Conservation (phyloP, 2,329 filamentous ascomycete species). For the Bipolaris sorokiniana region DNA sequence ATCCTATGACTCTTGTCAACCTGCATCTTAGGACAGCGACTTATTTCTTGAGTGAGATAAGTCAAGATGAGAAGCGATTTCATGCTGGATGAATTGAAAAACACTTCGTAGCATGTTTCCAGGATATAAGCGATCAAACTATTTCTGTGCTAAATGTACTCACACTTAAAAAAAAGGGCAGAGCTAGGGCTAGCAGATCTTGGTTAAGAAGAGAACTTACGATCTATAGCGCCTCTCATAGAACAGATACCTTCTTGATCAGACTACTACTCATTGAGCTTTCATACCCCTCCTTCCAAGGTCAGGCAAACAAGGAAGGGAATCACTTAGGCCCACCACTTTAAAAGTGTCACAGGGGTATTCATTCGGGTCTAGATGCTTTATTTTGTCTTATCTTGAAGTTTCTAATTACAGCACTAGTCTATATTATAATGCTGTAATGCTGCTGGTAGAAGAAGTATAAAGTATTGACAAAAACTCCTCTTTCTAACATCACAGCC, state of each 20-base stretch:
- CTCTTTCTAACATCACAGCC: background rate
- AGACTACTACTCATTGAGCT: background rate
- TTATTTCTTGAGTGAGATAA: no score
- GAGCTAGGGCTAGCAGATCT: background rate
- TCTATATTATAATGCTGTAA: background rate
- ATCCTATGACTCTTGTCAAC: no score
- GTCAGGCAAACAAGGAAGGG: background rate
- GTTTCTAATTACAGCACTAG: background rate
- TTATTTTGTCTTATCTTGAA: background rate
- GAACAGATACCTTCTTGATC: background rate
- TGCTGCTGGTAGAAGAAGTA: background rate
- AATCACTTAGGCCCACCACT: background rate
- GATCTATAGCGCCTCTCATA: background rate
- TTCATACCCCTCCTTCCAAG: background rate
- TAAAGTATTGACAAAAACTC: background rate
- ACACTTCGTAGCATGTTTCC: background rate
- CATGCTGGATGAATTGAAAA: background rate
- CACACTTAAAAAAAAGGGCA: background rate
- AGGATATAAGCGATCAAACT: background rate
- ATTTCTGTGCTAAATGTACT: background rate
- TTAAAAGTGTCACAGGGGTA: background rate
- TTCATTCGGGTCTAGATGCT: background rate
- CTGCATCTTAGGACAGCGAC: no score
- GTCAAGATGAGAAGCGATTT: background rate
- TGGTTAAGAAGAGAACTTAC: background rate